These are phyloP conservation scores for Colletotrichum trifolii DNA, from an alignment of 2,329 filamentous ascomycete genomes.

Conservation along the genomic window DNA sequence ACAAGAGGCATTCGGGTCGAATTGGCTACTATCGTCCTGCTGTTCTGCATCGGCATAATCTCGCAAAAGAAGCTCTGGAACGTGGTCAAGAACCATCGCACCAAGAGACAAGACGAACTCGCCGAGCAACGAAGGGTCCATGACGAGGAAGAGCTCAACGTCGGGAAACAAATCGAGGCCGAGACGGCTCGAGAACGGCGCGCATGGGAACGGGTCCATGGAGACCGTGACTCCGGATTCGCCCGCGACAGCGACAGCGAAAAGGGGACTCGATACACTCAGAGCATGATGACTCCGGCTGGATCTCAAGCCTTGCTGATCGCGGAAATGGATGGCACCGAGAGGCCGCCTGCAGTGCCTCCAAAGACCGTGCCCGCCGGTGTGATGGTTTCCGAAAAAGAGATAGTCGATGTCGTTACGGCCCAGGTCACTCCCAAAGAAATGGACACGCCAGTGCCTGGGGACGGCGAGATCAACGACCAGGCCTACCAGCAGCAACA, in stretches of 20 bases:
- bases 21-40: constrained; percentile 79
- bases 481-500: neutral
- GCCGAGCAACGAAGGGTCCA: constrained; percentile 64
- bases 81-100: constrained; percentile 73
- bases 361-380: constrained; percentile 47
- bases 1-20: constrained; percentile 90
- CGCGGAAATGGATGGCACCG: constrained; percentile 55
- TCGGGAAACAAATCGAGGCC: constrained; percentile 74
- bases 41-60: constrained; percentile 79
- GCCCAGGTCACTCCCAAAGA: constrained; percentile 66
- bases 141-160: constrained; percentile 74
- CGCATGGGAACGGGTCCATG: constrained; percentile 84
- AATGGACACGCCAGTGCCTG: constrained; percentile 42
- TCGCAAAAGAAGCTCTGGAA: constrained; percentile 91
- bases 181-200: constrained; percentile 69
- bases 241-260: constrained; percentile 61
- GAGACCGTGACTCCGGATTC: constrained; percentile 64
- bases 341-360: constrained; percentile 39
- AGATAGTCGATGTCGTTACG: constrained; percentile 59
- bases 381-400: constrained; percentile 55
- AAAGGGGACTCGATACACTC: constrained; percentile 46
- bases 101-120: constrained; percentile 61
- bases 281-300: constrained; percentile 35
- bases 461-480: neutral
- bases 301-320: constrained; percentile 47